Conservation (phyloP, 2,329 filamentous ascomycete genomes). For the Coniella lustricola region DNA sequence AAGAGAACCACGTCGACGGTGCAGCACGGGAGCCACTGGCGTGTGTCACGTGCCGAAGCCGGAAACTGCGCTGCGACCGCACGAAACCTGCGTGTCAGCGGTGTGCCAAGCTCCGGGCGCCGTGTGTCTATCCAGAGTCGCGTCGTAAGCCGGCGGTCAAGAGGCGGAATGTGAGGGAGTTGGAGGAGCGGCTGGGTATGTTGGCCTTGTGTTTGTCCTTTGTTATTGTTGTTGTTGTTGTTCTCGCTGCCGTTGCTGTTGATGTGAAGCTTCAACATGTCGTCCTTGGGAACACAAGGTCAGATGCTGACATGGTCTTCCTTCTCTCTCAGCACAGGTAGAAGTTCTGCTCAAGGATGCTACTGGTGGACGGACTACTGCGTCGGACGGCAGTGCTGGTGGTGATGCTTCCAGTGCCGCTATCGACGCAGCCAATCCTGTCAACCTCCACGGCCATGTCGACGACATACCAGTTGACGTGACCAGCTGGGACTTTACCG, state of each 20-base stretch:
- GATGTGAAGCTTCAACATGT: too few relatives aligned
- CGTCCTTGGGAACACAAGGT: too few relatives aligned
- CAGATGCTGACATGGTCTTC: constrained; percentile 12
- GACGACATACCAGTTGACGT: too few relatives aligned
- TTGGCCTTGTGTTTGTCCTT: not conserved
- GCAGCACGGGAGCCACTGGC: constrained; percentile 58
- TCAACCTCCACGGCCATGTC: too few relatives aligned
- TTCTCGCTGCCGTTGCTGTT: not conserved
- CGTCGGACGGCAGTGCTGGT: constrained; percentile 19
- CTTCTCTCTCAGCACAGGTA: constrained; percentile 58
- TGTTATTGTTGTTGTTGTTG: not conserved
- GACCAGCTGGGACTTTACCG: too few relatives aligned
- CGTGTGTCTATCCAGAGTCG: constrained; percentile 84
- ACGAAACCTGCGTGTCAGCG: constrained; percentile 71
- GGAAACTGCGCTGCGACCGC: constrained; percentile 85
- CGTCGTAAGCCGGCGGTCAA: constrained; percentile 83
- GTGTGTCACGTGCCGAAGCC: constrained; percentile 73
- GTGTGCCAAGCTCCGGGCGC: constrained; percentile 65
- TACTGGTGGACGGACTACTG: constrained; percentile 23
- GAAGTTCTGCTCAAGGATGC: constrained; percentile 70
- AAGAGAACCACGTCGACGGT: too few relatives aligned
- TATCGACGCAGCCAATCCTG: too few relatives aligned
- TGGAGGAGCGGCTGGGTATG: constrained; percentile 80
- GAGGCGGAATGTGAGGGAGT: constrained; percentile 80
- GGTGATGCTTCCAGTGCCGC: not conserved